Percentiles rank a stretch among this genome's conserved stretches.
phyloP scores from a whole-genome alignment of 2,329 filamentous ascomycete genomes.

The Ploettnerulaceae sp. region DNA sequence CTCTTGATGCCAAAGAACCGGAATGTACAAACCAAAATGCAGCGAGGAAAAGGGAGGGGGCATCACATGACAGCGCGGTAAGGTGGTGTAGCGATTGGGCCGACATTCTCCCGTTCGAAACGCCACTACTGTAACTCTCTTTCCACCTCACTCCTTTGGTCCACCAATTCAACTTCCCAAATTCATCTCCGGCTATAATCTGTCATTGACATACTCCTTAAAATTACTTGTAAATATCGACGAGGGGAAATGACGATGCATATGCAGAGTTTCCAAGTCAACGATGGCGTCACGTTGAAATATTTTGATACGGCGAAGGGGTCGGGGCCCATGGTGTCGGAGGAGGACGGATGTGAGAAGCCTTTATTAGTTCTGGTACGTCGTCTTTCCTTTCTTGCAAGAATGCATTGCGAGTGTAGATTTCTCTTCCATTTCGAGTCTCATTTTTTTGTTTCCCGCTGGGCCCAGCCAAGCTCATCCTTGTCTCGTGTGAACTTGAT shows the following conservation, averaged over 20 bases:
- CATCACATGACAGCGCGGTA: too few species aligned
- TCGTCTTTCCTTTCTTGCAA: conserved; percentile 1
- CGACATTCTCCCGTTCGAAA: too few species aligned
- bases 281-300: conserved; percentile 22
- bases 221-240: not conserved
- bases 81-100: too few species aligned
- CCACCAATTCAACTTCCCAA: too few species aligned
- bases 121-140: too few species aligned
- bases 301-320: conserved; percentile 25
- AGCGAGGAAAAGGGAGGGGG: too few species aligned
- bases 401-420: not conserved
- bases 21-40: too few species aligned
- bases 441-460: not conserved
- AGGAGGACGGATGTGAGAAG: conserved; percentile 7
- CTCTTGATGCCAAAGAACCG: too few species aligned
- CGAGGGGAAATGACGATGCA: not conserved
- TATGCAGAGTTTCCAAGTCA: conserved; percentile 24
- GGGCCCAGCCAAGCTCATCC: too few species aligned
- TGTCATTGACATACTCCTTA: too few species aligned
- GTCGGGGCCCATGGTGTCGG: conserved; percentile 8
- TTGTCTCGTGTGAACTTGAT: not conserved
- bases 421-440: not conserved
- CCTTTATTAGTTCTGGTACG: conserved; percentile 26
- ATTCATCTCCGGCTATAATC: too few species aligned
- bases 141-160: too few species aligned